Base-by-base conservation (phyloP, 2,329 filamentous ascomycete genomes). In the Fusarium acutatum region DNA sequence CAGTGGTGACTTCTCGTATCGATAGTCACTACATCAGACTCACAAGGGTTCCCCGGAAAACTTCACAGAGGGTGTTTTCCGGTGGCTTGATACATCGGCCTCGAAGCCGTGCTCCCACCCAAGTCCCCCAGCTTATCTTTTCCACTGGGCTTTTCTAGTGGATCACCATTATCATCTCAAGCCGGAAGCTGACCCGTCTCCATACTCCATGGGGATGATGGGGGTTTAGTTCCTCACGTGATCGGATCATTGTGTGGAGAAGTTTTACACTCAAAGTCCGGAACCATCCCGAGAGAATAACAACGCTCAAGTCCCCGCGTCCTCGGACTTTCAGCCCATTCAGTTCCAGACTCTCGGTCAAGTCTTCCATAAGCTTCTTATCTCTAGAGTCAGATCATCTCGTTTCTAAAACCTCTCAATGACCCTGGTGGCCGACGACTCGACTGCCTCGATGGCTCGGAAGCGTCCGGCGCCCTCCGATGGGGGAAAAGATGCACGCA, bases 401-500 rank as follows among this genome's bases (percentile, higher is more conserved):
- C 40, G 18, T 35, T 49, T 43, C 32, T 40, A 38, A 20, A 38
- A 38, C 37, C 54, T 38, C 26, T 44, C 58, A 66, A 75, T 74
- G 72, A 59, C 61, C 46, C 46, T 53, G 32, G 44, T 63, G 57
- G 53, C 67, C 32, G 62, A 68, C 64, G 65, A 67, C 34, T 65
- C 71, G 52, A 60, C 73, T 43, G 71, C 66, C 46, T 43, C 71
- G 49, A 72, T 77, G 67, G 74, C 75, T 73, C 75, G 75, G 67
- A 68, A 68, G 40, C 75, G 75, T 61, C 69, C 72, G 72, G 65
- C 67, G n/a, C 64, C 67, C 43, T 53, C 68, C 43, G 71, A 57
- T 22, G 62, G 56, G 46, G 67, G 65, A 43, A 77, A 77, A 66
- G 75, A 77, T 64, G 65, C 72, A 8, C 75, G 75, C 20, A 77